These are phyloP conservation scores for Hypoxylon crocopeplum DNA, from an alignment of 495 filamentous ascomycete genomes.

Conservation along the genomic window DNA sequence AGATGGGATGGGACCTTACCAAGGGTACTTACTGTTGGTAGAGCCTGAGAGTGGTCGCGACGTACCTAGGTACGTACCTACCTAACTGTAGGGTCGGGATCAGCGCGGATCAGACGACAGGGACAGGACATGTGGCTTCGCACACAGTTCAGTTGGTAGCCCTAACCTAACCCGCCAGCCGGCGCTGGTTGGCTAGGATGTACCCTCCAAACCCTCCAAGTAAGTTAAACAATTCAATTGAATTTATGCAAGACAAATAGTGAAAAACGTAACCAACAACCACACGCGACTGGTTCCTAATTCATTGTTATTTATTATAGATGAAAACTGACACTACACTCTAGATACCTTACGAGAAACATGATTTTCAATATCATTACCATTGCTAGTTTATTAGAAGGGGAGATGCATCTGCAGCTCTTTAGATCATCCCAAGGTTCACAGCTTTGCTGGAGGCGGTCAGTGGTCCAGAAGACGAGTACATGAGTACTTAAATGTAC, in stretches of 20 bases:
- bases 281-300: too few relatives aligned
- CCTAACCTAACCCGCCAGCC: not conserved
- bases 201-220: too few relatives aligned
- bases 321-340: too few relatives aligned
- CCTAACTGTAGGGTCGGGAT: slow-evolving; percentile 14
- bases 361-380: too few relatives aligned
- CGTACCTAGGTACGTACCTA: not conserved
- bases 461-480: not conserved
- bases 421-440: too few relatives aligned
- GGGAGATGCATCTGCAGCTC: not conserved
- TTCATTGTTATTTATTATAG: too few relatives aligned
- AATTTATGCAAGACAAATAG: not conserved
- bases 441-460: not conserved
- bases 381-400: too few relatives aligned
- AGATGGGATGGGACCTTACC: slow-evolving; percentile 23
- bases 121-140: slow-evolving; percentile 21
- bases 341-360: too few relatives aligned
- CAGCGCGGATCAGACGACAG: slow-evolving; percentile 24
- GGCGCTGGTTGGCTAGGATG: too few relatives aligned
- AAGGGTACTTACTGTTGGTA: too few relatives aligned
- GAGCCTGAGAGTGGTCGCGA: not conserved
- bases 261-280: too few relatives aligned
- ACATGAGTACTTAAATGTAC: slow-evolving; percentile 4
- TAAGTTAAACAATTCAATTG: not conserved
- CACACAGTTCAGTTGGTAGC: slow-evolving; percentile 12